Base-by-base conservation (phyloP, 1,284 basidiomycete genomes). In the Caloboletus inedulis region DNA sequence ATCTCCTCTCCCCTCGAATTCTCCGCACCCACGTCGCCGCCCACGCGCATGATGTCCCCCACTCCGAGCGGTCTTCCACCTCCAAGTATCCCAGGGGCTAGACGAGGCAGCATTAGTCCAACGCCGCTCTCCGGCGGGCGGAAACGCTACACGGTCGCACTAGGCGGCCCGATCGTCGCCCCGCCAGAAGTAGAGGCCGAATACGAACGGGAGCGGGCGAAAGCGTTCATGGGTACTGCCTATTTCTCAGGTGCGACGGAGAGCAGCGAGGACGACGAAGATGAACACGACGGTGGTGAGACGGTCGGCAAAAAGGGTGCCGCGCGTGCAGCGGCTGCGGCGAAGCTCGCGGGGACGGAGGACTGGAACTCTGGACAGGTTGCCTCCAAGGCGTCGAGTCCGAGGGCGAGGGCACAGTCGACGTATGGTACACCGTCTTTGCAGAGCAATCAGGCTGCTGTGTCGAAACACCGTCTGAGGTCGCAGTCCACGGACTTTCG, bases 101-200 rank as follows among this genome's bases (percentile, higher is more conserved):
- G 9, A 70, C 74, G 74, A 13, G 68, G 74, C 1, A 87, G 77
- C 53, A 74, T 83, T 29, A 87, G 85, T 57, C 87, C 87, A 1
- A 88, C 87, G 0, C 86, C 87, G 1, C 59, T 72, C 4, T 58
- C 66, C 1, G 56, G 42, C 2, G 58, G 52, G 23, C 72, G 85
- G 43, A 91, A 91, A 62, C 76, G 89, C 33, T 91, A 91, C 63
- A 91, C 89, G 0, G 87, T 91, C 41, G 88, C 89, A 1, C 75
- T 91, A 0, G 89, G 89, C 14, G 82, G 78, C 5, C 84, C 85
- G 0, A 81, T 87, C 54, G 75, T 78, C 30, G 69, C 76, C 45
- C 73, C 79, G 33, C 70, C 76, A 8, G 76, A 77, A 39, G 61
- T 62, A 39, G 61, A 74, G 14, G 54, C 57, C 7, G 69, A 68